Percentiles rank a stretch among this genome's conserved stretches.
Evolutionary conservation across 2,329 filamentous ascomycete species (phyloP).

Genomic region (Neurospora sp.): DNA sequence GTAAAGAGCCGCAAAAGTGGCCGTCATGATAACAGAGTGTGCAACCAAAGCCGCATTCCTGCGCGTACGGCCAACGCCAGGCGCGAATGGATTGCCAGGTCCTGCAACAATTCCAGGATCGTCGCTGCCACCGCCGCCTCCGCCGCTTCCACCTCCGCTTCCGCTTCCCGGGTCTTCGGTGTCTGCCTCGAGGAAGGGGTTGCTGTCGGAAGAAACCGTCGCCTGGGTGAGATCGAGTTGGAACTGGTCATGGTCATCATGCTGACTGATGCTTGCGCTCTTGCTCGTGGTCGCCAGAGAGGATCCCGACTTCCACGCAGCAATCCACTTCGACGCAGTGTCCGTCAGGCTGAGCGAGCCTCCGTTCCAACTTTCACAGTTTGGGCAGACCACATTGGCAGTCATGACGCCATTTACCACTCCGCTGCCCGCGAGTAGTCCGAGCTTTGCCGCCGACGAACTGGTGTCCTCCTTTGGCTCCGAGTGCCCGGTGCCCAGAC

Average conservation of each 20-base stretch:
- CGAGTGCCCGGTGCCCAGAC: slow-evolving; percentile 36
- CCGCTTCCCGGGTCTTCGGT: slow-evolving; percentile 6
- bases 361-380: slow-evolving; percentile 40
- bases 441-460: slow-evolving; percentile 31
- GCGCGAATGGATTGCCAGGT: background rate
- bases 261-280: slow-evolving; percentile 32
- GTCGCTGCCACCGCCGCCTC: slow-evolving; percentile 4
- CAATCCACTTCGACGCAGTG: slow-evolving; percentile 38
- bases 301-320: slow-evolving; percentile 40
- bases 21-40: slow-evolving; percentile 52
- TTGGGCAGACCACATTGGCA: slow-evolving; percentile 48
- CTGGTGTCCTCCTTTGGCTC: slow-evolving; percentile 36
- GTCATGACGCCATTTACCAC: slow-evolving; percentile 41
- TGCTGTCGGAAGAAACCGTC: slow-evolving; percentile 35
- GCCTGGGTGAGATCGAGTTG: slow-evolving; percentile 39
- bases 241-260: slow-evolving; percentile 36
- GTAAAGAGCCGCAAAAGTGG: slow-evolving; percentile 49
- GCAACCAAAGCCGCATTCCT: slow-evolving; percentile 21
- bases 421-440: slow-evolving; percentile 50
- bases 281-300: slow-evolving; percentile 34
- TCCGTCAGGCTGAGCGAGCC: slow-evolving; percentile 27
- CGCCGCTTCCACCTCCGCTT: slow-evolving; percentile 5
- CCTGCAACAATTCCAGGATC: background rate
- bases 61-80: background rate
- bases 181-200: slow-evolving; percentile 36